These are phyloP conservation scores for Linnemannia zychae DNA, from an alignment of 192 early-diverging fungal species.

Conservation along the genomic window DNA sequence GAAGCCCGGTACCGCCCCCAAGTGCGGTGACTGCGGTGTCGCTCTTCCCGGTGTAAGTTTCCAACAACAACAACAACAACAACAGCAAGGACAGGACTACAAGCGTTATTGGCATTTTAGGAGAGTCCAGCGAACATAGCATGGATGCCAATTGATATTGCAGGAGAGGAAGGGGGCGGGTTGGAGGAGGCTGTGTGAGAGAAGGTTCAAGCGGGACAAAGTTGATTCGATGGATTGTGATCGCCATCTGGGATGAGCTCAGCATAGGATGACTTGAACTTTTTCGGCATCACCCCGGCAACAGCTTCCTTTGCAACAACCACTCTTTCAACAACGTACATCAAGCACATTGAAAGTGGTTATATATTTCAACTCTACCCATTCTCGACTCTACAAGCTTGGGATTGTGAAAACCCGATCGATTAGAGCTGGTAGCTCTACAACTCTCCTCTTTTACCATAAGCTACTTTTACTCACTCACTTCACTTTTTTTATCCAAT, in stretches of 20 bases:
- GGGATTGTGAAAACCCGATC: too few relatives aligned
- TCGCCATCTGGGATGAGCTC: background rate
- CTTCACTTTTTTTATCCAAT: too few relatives aligned
- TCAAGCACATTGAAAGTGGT: too few relatives aligned
- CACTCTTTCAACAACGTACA: background rate
- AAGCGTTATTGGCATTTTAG: background rate
- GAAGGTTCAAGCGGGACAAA: background rate
- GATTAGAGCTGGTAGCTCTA: too few relatives aligned
- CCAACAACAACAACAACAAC: background rate
- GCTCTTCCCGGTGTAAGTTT: constrained; percentile 87
- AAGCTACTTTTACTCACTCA: background rate
- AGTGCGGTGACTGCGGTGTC: constrained; percentile 97
- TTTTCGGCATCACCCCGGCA: background rate
- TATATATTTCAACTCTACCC: too few relatives aligned
- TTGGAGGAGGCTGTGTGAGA: background rate
- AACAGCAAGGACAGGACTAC: background rate
- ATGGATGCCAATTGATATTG: background rate
- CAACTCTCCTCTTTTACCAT: too few relatives aligned
- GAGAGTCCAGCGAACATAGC: background rate
- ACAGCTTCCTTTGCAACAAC: background rate
- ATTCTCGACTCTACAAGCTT: too few relatives aligned
- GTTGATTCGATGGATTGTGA: background rate
- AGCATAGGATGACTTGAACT: background rate
- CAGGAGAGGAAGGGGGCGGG: background rate
- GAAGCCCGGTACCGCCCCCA: constrained; percentile 93